These are phyloP conservation scores for Petunia secreta DNA, from an alignment of 257 asterid species.

Conservation along the genomic window DNA sequence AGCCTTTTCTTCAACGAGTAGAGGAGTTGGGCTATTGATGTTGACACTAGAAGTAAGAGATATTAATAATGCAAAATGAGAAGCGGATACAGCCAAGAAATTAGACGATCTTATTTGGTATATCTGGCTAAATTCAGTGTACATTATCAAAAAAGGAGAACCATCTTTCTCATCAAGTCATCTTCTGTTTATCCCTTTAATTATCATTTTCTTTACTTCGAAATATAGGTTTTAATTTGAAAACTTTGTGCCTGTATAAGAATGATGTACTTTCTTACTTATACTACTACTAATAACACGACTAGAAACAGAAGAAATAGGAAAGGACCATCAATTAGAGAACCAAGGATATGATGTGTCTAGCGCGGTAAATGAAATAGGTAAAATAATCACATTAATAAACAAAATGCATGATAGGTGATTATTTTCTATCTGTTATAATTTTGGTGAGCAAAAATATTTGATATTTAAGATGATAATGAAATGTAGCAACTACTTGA, in stretches of 20 bases:
- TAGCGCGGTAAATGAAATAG: no score
- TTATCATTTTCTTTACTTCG: background rate
- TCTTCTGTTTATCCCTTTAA: background rate
- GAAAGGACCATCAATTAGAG: no score
- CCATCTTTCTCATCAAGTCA: background rate
- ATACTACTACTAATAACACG: no score
- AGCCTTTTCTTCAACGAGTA: background rate
- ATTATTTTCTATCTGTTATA: no score
- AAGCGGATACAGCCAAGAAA: background rate
- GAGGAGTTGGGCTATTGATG: background rate
- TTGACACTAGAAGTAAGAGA: background rate
- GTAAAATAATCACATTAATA: no score
- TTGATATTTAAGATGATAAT: no score
- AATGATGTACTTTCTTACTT: no score
- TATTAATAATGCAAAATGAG: background rate
- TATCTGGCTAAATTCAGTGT: background rate
- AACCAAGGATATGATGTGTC: no score
- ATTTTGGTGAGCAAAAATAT: no score
- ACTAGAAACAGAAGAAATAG: no score
- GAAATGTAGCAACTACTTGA: no score
- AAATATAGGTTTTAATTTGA: background rate
- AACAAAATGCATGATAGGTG: no score
- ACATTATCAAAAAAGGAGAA: background rate
- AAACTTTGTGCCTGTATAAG: background rate
- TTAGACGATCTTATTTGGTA: background rate